Evolutionary conservation across 2,329 filamentous ascomycete genomes (phyloP), one percentile per base, ranked within the genome.

Genomic region (Diaporthe sp.): DNA sequence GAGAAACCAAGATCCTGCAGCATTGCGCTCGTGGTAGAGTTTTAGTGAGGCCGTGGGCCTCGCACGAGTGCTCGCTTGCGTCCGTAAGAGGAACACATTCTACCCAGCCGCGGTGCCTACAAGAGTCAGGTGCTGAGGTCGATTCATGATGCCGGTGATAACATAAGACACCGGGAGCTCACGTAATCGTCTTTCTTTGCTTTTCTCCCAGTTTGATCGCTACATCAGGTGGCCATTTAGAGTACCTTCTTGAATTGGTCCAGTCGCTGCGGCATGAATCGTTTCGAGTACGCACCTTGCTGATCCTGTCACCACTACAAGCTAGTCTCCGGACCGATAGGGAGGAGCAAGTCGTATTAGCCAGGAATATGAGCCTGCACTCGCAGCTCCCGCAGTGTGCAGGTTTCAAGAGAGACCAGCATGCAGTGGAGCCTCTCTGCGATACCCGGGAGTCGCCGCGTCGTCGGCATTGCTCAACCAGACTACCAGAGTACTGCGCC

Each of bases 1-100:
- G 39, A 70, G 53, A 68, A 73, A 74, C 74, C 73, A 55, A 75
- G 74, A 75, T 75, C 71, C 74, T 75, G 74, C 74, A 75, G 74
- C 74, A 63, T 71, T 75, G 74, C 74, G 74, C 42, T 56, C 42
- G 53, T 65, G 71, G 68, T 73, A 61, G 68, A 32, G 37, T 53
- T 8, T 71, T 53, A 58, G 66, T 27, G 59, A 10, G 17, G 59
- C 22, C 35, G 50, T 55, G 30, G 22, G 47, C 39, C 32, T 55
- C 37, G 70, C 42, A 72, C 55, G 27, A 22, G 22, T 35, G 9
- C 27, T 55, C n/a, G 47, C 63, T 65, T 75, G 69, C 73, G 73
- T 65, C 70, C 73, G 70, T 70, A 75, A 53, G n/a, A 69, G 69
- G 55, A 35, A 19, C 30, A 66, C 32, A 37, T 66, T 66, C 37